phyloP scores from a whole-genome alignment of 805 yeast genomes.

The Diddensiella transvaalensis region DNA sequence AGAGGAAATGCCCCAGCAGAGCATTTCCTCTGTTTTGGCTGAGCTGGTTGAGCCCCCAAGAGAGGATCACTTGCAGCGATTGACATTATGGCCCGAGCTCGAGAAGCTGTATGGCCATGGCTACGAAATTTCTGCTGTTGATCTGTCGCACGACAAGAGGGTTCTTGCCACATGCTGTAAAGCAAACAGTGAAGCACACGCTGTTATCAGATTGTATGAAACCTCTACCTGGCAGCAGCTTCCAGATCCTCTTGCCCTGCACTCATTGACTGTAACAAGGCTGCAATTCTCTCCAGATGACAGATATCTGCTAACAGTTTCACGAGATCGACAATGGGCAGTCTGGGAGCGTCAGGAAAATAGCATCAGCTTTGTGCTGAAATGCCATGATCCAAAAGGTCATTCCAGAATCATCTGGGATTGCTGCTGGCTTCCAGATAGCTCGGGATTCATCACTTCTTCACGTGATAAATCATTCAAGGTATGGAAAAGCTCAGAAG shows the following conservation, averaged over 20 bases:
- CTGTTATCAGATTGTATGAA: conserved; percentile 75
- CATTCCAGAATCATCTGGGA: conserved; percentile 96
- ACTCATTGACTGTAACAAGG: conserved; percentile 80
- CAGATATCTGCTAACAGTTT: conserved; percentile 63
- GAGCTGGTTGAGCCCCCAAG: conserved; percentile 61
- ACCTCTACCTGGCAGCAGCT: conserved; percentile 57
- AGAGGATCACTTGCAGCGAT: conserved; percentile 88
- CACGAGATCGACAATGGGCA: conserved; percentile 85
- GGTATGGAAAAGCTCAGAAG: conserved; percentile 54
- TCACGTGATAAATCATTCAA: conserved; percentile 81
- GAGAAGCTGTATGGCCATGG: conserved; percentile 98
- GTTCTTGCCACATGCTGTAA: conserved; percentile 87
- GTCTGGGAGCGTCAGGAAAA: conserved; percentile 53
- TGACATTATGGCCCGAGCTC: conserved; percentile 89
- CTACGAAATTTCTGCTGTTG: conserved; percentile 81
- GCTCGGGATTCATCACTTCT: conserved; percentile 61
- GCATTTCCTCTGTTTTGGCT: conserved; percentile 23
- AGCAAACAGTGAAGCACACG: conserved; percentile 80
- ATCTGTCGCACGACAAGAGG: conserved; percentile 57
- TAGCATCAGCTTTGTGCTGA: conserved; percentile 40
- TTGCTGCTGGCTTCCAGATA: conserved; percentile 74
- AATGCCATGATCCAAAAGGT: conserved; percentile 56
- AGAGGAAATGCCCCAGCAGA: conserved; percentile 24
- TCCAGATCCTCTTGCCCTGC: conserved; percentile 59
- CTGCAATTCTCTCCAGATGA: conserved; percentile 71